A percentile compares a stretch with the other conserved stretches of the same genome.
Conservation (phyloP, 768 basidiomycete species). For the Jaapia argillacea region DNA sequence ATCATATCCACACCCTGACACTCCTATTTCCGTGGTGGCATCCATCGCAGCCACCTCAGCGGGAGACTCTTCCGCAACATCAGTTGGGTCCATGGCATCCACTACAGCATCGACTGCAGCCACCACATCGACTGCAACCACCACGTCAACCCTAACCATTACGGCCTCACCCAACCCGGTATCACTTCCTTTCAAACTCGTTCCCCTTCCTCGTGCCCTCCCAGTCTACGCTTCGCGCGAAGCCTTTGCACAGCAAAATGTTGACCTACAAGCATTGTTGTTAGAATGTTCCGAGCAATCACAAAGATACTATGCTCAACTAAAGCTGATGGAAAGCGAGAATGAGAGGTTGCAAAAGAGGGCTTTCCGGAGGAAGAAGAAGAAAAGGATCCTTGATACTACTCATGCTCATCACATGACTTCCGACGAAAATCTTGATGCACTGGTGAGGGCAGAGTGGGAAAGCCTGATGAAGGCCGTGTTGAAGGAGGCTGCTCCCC, state of each 20-base stretch:
- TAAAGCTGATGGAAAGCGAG: neutral
- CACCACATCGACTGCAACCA: no score
- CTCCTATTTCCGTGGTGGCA: neutral
- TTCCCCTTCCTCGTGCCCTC: neutral
- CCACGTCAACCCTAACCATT: no score
- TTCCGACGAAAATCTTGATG: neutral
- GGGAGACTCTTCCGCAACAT: neutral
- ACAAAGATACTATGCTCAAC: neutral
- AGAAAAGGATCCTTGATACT: neutral
- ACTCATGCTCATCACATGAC: neutral
- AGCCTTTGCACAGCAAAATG: neutral
- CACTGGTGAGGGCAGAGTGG: neutral
- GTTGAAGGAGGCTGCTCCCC: neutral
- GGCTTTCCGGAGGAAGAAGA: neutral
- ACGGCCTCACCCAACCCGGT: no score
- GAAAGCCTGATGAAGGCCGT: neutral
- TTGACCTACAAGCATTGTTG: neutral
- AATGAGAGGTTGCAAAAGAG: neutral
- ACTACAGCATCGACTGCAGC: neutral
- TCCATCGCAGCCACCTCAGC: neutral
- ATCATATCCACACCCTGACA: no score
- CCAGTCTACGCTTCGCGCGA: neutral
- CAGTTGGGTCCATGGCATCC: neutral
- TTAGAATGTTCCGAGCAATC: neutral
- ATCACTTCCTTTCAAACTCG: no score